Evolutionary conservation across 306 rosid genomes (phyloP).

Genomic region (Canavalia ensiformis): DNA sequence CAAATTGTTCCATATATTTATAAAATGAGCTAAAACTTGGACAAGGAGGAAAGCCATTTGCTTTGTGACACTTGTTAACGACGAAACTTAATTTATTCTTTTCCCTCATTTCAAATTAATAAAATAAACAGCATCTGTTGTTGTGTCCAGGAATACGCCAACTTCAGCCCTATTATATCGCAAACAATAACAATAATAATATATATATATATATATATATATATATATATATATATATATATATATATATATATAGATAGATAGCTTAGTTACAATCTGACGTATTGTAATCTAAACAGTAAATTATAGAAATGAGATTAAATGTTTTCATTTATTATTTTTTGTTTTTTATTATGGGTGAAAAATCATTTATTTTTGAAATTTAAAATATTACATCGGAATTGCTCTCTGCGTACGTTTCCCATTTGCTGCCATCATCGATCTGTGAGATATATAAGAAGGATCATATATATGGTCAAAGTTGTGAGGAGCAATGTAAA

Average conservation of each 20-base stretch:
- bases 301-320: too few species aligned
- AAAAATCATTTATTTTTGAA: too few species aligned
- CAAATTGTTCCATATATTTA: neutral
- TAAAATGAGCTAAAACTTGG: neutral
- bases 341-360: too few species aligned
- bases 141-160: constrained; percentile 2
- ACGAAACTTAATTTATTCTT: neutral
- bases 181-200: neutral
- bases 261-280: too few species aligned
- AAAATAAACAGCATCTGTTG: constrained; percentile 4
- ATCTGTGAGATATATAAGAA: neutral
- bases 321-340: too few species aligned
- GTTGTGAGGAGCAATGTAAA: too few species aligned
- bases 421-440: neutral
- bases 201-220: too few species aligned
- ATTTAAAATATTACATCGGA: neutral
- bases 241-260: too few species aligned
- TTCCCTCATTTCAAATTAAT: neutral
- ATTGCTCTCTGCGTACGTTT: neutral
- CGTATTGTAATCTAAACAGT: too few species aligned
- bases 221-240: too few species aligned
- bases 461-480: neutral
- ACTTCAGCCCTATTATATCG: neutral
- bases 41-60: neutral
- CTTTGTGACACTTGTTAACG: constrained; percentile 41